Base-by-base conservation (phyloP, 2,329 filamentous ascomycete genomes). In the Phoma sp. region DNA sequence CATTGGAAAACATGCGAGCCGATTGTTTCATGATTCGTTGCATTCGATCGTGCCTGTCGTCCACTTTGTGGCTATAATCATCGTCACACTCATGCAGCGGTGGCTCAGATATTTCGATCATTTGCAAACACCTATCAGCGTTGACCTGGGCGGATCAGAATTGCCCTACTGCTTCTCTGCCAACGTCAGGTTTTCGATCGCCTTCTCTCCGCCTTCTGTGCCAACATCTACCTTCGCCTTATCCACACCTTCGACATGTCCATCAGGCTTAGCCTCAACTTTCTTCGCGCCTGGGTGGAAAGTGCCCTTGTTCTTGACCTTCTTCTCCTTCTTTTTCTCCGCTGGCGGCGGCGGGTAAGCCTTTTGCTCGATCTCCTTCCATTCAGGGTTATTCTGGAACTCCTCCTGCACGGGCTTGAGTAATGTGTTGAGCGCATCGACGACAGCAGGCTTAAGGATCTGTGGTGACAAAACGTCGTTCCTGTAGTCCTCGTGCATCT, bases 401-500 rank as follows among this genome's bases (percentile, higher is more conserved):
- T 87, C 88, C 3, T 80, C 82, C 61, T 88, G 87, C 55, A 99
- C 93, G 1, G 93, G 91, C 2, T 82, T 85, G 52, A 96, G 81
- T 10, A 98, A 83, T 35, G 83, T 81, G 62, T 86, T 86, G 18
- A 99, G 82, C 8, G 86, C 90, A 47, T 86, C 82, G 4, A 89
- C 84, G 5, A 96, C 86, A 9, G 90, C 91, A n/a, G 88, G 83
- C 80, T 99, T 98, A 47, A 98, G 81, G 10, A 89, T 78, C 79
- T 97, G 93, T 0, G 95, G 95, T 1, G 89, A 91, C 58, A 96
- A 83, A 83, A 89, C 82, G 70, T 98, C 93, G 47, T 84, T 86
- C 52, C 75, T 73, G 78, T 96, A 98, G 75, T 97, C 93, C 13
- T 87, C 84, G 60, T 91, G 86, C 71, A 98, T 81, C 66, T 89